Conservation (phyloP, 495 filamentous ascomycete species). For the Penicillium soppii region DNA sequence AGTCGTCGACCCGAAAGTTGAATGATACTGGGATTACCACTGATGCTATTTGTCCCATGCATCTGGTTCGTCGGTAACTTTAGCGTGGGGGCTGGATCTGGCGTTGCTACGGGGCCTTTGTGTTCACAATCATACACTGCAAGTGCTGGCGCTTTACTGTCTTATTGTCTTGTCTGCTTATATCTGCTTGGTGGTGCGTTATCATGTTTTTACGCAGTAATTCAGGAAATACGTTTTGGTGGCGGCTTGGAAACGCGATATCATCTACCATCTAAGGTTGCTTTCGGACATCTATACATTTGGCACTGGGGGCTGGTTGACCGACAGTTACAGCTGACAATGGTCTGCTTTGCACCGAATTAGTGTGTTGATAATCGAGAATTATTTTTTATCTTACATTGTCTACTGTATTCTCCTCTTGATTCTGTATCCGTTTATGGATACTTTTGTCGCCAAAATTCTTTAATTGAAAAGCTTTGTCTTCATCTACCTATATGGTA, state of each 20-base stretch:
- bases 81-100: neutral
- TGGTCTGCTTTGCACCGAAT: neutral
- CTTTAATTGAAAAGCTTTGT: too few species aligned
- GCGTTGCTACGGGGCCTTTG: constrained; percentile 1
- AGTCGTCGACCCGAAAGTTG: neutral
- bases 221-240: neutral
- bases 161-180: neutral
- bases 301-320: neutral
- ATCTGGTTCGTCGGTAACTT: neutral
- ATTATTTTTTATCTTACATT: too few species aligned
- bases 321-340: too few species aligned
- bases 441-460: too few species aligned
- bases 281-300: neutral
- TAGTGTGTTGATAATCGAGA: too few species aligned
- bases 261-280: neutral
- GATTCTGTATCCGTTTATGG: too few species aligned
- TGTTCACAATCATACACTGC: constrained; percentile 4
- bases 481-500: too few species aligned
- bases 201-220: neutral
- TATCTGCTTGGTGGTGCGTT: neutral
- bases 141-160: neutral
- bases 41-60: neutral
- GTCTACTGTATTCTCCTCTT: too few species aligned
- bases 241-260: neutral
- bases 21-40: neutral